phyloP scores from a whole-genome alignment of 2,329 filamentous ascomycete species.

The Exophiala oligosperma region DNA sequence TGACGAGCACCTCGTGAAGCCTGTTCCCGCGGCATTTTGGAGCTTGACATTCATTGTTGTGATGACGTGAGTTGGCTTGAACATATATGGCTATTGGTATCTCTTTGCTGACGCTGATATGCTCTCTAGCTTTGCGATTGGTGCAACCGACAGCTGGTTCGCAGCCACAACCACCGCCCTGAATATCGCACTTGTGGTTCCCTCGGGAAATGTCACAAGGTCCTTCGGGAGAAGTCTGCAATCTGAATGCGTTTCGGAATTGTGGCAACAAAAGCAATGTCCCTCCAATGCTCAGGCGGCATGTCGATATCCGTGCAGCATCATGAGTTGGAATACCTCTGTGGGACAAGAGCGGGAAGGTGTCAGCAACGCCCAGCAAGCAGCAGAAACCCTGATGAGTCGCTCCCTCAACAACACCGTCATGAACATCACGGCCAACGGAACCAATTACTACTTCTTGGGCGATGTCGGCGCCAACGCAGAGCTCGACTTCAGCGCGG shows the following conservation, averaged over 20 bases:
- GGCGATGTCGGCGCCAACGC: neutral
- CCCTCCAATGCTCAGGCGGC: conserved; percentile 1
- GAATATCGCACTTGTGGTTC: conserved; percentile 6
- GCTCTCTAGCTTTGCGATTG: conserved; percentile 11
- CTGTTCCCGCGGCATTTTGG: conserved; percentile 17
- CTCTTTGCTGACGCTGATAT: neutral
- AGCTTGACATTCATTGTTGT: conserved; percentile 10
- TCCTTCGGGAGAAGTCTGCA: conserved; percentile 5
- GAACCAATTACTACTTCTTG: neutral
- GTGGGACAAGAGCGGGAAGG: conserved; percentile 13
- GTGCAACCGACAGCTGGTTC: conserved; percentile 11
- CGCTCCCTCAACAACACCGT: conserved; percentile 18
- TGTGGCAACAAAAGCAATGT: neutral
- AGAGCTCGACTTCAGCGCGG: neutral
- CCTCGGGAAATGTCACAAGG: neutral
- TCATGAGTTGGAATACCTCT: conserved; percentile 17
- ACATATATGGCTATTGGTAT: neutral
- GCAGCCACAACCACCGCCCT: conserved; percentile 6
- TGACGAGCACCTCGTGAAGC: conserved; percentile 9
- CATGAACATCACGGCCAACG: conserved; percentile 14
- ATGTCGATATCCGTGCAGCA: conserved; percentile 24
- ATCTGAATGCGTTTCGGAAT: neutral
- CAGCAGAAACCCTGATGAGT: conserved; percentile 18
- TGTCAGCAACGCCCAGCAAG: conserved; percentile 19
- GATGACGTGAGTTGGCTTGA: conserved; percentile 8